Conservation (phyloP, 306 rosid species). For the Citrullus amarus region DNA sequence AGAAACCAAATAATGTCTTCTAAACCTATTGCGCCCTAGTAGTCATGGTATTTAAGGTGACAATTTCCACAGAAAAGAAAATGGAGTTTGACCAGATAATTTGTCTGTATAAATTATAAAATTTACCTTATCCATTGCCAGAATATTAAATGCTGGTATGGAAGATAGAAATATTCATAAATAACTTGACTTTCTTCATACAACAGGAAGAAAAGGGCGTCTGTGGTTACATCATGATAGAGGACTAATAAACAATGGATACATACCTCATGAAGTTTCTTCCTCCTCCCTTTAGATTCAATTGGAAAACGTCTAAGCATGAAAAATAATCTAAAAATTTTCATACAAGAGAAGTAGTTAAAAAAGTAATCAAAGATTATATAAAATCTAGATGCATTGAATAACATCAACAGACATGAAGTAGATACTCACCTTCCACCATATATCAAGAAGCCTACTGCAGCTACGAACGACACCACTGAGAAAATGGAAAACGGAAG, state of each 20-base stretch:
- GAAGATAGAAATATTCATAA: background rate
- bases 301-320: constrained; percentile 97
- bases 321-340: constrained; percentile 60
- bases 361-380: constrained; percentile 5
- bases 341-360: background rate
- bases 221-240: background rate
- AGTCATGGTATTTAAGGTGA: background rate
- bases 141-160: background rate
- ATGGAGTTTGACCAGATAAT: background rate
- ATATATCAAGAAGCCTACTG: constrained; percentile 79
- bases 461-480: constrained; percentile 82
- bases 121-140: background rate
- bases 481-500: constrained; percentile 11
- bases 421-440: constrained; percentile 84
- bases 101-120: background rate
- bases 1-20: background rate
- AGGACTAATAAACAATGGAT: constrained; percentile 16
- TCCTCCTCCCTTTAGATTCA: constrained; percentile 96
- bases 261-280: constrained; percentile 91
- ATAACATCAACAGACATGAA: constrained; percentile 5
- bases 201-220: background rate
- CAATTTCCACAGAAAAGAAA: background rate
- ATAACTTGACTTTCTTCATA: background rate
- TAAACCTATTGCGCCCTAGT: background rate
- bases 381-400: constrained; percentile 9